Evolutionary conservation across 2,329 filamentous ascomycete genomes (phyloP), one percentile per base, ranked within the genome.

Genomic region (Trichophyton schoenleinii): DNA sequence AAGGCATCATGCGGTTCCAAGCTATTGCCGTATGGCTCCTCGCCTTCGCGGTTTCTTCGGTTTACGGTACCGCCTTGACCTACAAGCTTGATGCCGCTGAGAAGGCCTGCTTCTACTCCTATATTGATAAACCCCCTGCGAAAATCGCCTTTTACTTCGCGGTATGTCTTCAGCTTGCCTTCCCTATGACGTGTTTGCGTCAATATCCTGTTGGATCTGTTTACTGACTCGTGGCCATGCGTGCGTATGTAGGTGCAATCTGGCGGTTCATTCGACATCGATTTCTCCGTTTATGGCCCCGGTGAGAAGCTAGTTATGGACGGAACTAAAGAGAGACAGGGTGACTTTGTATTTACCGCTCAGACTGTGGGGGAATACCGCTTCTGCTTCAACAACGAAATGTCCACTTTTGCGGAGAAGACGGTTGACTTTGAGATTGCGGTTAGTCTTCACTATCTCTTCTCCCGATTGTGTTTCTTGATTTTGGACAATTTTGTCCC

Each of bases 81-180:
- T 99, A 96, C 81, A 89, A 91, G 77, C 81, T 99, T 55, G 78
- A 81, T 59, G 88, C 94, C 58, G 89, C 95, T 78, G 94, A 97
- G 80, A 91, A 89, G 77, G 90, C 94, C 63, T 99, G 94, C 80
- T 99, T 99, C 83, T 96, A 88, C 74, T 83, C 89, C 62, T 79
- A 84, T 67, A 87, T 92, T 61, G 85, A 91, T 66, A 83, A 88
- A 72, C 82, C 83, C 73, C 87, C 87, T 68, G 84, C 88, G 70
- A 99, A 99, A 83, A 81, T 99, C 67, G 91, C 94, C 58, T 99
- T 99, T 73, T 99, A 99, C 80, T 99, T 99, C 77, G 95, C 94
- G 63, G 94, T 99, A 79, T 67, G 87, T 78, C 46, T 13, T 13
- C 34, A 38, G 34, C 34, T 20, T 28, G 6, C 36, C 36, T 28